These are phyloP conservation scores for Cryphonectria nitschkei DNA, from an alignment of 2,329 filamentous ascomycete genomes.

Conservation along the genomic window DNA sequence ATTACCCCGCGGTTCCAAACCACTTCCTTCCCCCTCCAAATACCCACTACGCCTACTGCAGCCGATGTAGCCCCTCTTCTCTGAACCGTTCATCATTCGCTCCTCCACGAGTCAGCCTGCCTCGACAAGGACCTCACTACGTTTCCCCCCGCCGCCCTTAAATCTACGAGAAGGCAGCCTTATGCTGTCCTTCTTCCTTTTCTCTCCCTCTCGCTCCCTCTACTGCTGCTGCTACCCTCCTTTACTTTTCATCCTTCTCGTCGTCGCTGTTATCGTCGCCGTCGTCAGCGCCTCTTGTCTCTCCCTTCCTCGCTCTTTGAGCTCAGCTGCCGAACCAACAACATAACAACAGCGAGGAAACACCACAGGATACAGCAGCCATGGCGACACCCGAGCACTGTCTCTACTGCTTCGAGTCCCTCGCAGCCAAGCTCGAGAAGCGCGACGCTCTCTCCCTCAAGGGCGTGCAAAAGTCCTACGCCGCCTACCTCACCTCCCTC, in stretches of 20 bases:
- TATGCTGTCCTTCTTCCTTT: neutral
- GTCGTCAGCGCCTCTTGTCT: neutral
- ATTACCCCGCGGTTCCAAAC: neutral
- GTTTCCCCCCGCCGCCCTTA: neutral
- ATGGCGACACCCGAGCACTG: constrained; percentile 91
- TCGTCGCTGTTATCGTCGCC: neutral
- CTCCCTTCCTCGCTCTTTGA: neutral
- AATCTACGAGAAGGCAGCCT: neutral
- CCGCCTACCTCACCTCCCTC: constrained; percentile 42
- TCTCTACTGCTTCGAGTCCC: constrained; percentile 88
- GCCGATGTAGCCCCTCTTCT: neutral
- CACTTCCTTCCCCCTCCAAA: neutral
- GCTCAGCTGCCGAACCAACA: neutral
- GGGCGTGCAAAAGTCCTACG: constrained; percentile 70
- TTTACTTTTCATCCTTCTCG: neutral
- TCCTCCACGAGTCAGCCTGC: neutral
- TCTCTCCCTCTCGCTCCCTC: neutral
- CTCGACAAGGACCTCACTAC: neutral
- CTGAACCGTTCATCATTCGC: neutral
- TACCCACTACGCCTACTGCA: neutral
- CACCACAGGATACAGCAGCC: constrained; percentile 17
- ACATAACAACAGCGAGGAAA: neutral
- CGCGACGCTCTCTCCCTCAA: constrained; percentile 69
- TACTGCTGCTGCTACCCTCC: neutral
- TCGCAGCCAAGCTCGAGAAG: constrained; percentile 74